Percentiles rank a stretch among this genome's conserved stretches.
Evolutionary conservation across 2,329 filamentous ascomycete genomes (phyloP).

Genomic region (Piedraia hortae): DNA sequence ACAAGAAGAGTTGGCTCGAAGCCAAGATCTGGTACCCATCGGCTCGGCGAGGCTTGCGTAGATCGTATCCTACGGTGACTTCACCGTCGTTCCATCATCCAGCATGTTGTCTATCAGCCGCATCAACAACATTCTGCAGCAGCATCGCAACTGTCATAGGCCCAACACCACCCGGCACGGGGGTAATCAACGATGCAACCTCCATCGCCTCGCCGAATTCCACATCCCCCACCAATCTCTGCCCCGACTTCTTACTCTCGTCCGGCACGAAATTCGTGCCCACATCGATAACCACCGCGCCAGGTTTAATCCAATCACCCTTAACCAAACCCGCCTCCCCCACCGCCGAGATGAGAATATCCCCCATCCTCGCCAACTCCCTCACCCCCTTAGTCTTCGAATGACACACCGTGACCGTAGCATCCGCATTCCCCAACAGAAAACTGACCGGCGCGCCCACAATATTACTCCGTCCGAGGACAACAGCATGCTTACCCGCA

Average conservation of each 20-base stretch:
- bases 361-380: slow-evolving; percentile 51
- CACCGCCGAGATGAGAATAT: slow-evolving; percentile 79
- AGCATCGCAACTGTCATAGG: slow-evolving; percentile 99
- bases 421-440: slow-evolving; percentile 79
- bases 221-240: slow-evolving; percentile 81
- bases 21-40: too few relatives aligned
- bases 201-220: slow-evolving; percentile 64
- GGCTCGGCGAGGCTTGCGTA: too few relatives aligned
- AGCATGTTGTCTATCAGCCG: too few relatives aligned
- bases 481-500: slow-evolving; percentile 75
- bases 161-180: slow-evolving; percentile 84
- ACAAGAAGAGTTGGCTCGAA: too few relatives aligned
- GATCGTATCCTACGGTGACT: too few relatives aligned
- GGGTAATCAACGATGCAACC: slow-evolving; percentile 80
- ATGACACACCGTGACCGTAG: slow-evolving; percentile 90
- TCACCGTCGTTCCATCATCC: too few relatives aligned
- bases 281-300: slow-evolving; percentile 88
- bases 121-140: slow-evolving; percentile 77
- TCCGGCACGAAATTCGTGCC: slow-evolving; percentile 92
- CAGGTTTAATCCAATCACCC: slow-evolving; percentile 84
- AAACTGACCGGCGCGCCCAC: slow-evolving; percentile 94
- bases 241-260: slow-evolving; percentile 66
- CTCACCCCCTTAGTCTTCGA: slow-evolving; percentile 54
- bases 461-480: slow-evolving; percentile 85
- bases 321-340: slow-evolving; percentile 69